phyloP scores from a whole-genome alignment of 164 flowering plant species.

The Liriodendron chinense region DNA sequence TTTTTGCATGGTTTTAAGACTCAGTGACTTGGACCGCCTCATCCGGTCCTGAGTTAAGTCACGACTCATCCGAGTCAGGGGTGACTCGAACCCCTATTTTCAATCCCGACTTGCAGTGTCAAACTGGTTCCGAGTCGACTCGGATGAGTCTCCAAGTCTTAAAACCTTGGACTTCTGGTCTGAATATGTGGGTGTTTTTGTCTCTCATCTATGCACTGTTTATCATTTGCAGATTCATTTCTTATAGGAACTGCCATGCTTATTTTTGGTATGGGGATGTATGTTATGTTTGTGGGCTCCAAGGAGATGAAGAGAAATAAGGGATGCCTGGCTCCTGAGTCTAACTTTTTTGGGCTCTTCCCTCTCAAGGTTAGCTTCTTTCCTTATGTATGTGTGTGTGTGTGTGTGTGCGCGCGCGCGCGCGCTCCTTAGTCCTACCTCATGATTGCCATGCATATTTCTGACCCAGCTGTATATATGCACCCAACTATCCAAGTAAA shows the following conservation, averaged over 20 bases:
- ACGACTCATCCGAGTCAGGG: background rate
- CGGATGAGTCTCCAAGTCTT: no score
- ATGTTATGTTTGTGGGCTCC: slow-evolving; percentile 59
- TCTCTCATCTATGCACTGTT: background rate
- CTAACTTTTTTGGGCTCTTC: slow-evolving; percentile 60
- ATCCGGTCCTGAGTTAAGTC: background rate
- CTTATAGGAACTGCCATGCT: slow-evolving; percentile 81
- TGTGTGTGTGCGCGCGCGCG: no score
- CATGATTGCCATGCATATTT: no score
- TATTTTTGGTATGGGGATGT: slow-evolving; percentile 57
- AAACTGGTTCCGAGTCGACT: no score
- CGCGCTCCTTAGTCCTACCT: no score
- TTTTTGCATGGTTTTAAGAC: background rate
- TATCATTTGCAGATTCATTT: slow-evolving; percentile 59
- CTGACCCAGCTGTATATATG: no score
- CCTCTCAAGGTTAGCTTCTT: slow-evolving; percentile 35
- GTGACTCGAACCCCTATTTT: no score
- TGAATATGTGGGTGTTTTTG: background rate
- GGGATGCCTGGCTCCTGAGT: slow-evolving; percentile 27
- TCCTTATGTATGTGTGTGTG: no score
- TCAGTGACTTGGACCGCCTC: background rate
- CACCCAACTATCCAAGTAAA: no score
- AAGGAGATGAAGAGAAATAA: slow-evolving; percentile 25
- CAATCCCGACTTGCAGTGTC: no score
- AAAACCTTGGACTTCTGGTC: background rate